A percentile compares a stretch with the other conserved stretches of the same genome.
Evolutionary conservation across 2,329 filamentous ascomycete genomes (phyloP).

Genomic region (Aspergillus flavus): DNA sequence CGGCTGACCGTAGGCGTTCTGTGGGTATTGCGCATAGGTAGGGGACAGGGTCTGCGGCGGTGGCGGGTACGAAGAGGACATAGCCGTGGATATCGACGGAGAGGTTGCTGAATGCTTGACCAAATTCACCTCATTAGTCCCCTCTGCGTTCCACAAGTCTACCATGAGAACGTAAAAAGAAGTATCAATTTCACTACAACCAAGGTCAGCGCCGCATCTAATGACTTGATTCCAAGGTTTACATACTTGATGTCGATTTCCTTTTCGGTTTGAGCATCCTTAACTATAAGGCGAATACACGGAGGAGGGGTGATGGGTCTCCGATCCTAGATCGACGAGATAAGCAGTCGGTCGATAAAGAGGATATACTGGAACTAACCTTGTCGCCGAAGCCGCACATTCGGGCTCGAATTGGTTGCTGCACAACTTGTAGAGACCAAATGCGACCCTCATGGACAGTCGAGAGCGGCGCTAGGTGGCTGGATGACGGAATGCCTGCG

Average conservation of each 20-base stretch:
- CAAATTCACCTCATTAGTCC: conserved; percentile 66
- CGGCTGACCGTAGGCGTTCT: conserved; percentile 45
- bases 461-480: conserved; percentile 42
- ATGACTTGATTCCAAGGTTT: neutral
- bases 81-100: conserved; percentile 80
- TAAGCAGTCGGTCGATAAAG: conserved; percentile 8
- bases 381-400: conserved; percentile 99
- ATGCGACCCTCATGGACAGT: conserved; percentile 47
- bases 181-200: conserved; percentile 67
- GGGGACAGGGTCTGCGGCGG: conserved; percentile 42
- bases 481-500: conserved; percentile 31
- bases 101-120: conserved; percentile 66
- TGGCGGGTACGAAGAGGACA: conserved; percentile 72
- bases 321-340: conserved; percentile 67
- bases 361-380: conserved; percentile 52
- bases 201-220: conserved; percentile 17
- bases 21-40: conserved; percentile 40
- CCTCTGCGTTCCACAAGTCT: conserved; percentile 68
- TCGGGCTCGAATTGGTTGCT: conserved; percentile 88
- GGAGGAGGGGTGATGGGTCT: conserved; percentile 94
- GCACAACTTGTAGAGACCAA: conserved; percentile 73
- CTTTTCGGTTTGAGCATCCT: conserved; percentile 71
- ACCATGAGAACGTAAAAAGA: conserved; percentile 70
- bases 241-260: conserved; percentile 82
- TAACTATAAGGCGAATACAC: conserved; percentile 81